Evolutionary conservation across 108 stramenopile genomes (phyloP), one percentile per base, ranked within the genome.

Genomic region (Stephanodiscus minutulus): DNA sequence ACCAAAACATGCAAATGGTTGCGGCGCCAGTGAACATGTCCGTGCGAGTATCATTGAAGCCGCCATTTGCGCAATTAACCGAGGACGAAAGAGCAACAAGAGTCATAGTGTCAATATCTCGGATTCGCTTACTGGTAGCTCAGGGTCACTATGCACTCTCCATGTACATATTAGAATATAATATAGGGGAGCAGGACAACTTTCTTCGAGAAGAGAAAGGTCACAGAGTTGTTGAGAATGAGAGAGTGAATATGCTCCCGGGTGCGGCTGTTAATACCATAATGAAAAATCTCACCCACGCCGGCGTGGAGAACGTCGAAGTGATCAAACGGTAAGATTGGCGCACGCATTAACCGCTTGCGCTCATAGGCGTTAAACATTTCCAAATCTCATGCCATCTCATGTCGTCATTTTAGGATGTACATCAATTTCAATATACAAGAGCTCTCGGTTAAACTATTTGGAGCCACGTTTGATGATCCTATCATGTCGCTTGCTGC

Each of bases 31-130:
- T 94, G 55, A 70, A 77, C n/a, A 71, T 90, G 53, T 61, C 70
- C 18, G 64, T 92, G 6, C 53, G 76, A 36, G 82, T 85, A 18
- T 22, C 57, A 47, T 55, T 92, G 37, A 75, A 76, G 55, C 87
- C 89, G 2, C 74, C 86, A 12, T 74, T 74, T 48, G 77, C 72
- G 15, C 61, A 76, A 58, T 83, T 82, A 10, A 82, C 77, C 3
- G 61, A 77, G 20, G 89, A 94, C 20, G 91, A 92, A 50, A 77
- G 85, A 61, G 90, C 91, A 21, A 95, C 89, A 71, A 70, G 64
- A 65, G 76, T 92, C 21, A 70, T 68, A 3, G 79, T 92, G 18
- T 52, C 74, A 31, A 88, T 91, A 21, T 81, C 88, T 9, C 61
- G 72, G 18, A 90, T 89, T 27, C 64, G 54, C 6, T 86, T 95